Percentiles rank a stretch among this genome's conserved stretches.
These are phyloP conservation scores for Colletotrichum orbiculare DNA, from an alignment of 2,329 filamentous ascomycete genomes.

Conservation along the genomic window DNA sequence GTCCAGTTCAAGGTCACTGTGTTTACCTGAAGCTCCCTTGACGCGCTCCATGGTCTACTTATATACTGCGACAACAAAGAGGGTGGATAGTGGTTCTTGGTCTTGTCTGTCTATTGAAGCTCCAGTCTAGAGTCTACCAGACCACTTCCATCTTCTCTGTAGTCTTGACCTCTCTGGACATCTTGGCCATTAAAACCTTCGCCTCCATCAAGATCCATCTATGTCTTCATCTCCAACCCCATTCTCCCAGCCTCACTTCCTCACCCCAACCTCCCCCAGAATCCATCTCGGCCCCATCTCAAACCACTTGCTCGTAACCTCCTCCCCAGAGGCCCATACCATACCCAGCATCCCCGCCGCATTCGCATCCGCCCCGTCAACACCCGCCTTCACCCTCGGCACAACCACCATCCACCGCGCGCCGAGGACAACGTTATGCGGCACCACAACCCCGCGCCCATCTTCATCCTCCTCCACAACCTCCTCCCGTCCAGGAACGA, in stretches of 20 bases:
- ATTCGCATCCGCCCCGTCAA: conserved; percentile 54
- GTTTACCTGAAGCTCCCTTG: too few species aligned
- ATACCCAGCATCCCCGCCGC: conserved; percentile 60
- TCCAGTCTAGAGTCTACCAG: too few species aligned
- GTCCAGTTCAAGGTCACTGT: too few species aligned
- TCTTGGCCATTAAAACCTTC: too few species aligned
- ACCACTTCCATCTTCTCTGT: too few species aligned
- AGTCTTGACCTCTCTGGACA: too few species aligned
- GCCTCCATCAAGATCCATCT: too few species aligned
- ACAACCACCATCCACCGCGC: conserved; percentile 58
- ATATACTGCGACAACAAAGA: too few species aligned
- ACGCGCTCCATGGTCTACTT: too few species aligned
- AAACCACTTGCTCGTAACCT: conserved; percentile 47
- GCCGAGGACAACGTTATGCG: conserved; percentile 60
- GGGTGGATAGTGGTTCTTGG: too few species aligned
- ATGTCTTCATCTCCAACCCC: too few species aligned
- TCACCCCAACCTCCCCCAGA: conserved; percentile 50
- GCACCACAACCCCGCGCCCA: conserved; percentile 38
- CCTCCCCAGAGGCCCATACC: conserved; percentile 46
- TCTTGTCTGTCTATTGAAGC: too few species aligned
- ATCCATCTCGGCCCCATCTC: conserved; percentile 48
- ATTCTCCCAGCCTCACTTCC: neutral
- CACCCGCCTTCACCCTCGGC: conserved; percentile 50
- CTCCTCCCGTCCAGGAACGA: conserved; percentile 17
- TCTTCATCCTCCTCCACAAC: conserved; percentile 9